These are phyloP conservation scores for Phytophthora pseudosyringae DNA, from an alignment of 352 stramenopile species.

Conservation along the genomic window DNA sequence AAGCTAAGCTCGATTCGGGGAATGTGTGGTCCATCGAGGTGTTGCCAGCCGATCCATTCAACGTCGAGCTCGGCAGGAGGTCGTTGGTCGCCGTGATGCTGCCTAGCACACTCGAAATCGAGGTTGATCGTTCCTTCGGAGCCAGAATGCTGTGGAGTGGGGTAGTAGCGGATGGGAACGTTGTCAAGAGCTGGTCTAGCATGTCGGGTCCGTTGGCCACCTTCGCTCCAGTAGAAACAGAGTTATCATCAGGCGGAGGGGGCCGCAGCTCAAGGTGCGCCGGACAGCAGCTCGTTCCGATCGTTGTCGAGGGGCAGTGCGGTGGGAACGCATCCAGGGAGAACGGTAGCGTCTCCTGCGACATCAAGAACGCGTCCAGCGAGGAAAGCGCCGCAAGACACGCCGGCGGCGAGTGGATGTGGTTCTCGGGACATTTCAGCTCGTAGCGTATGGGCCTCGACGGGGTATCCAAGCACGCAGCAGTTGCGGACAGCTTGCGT, in stretches of 20 bases:
- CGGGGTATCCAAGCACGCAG: slow-evolving; percentile 25
- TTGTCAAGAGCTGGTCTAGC: slow-evolving; percentile 34
- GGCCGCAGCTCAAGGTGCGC: slow-evolving; percentile 41
- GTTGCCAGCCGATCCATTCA: slow-evolving; percentile 2
- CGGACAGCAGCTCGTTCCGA: slow-evolving; percentile 44
- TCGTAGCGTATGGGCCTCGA: slow-evolving; percentile 49
- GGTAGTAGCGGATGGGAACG: slow-evolving; percentile 8
- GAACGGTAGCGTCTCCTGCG: slow-evolving; percentile 41
- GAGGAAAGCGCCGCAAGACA: slow-evolving; percentile 56
- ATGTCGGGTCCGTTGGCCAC: slow-evolving; percentile 21
- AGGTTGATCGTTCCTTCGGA: slow-evolving; percentile 1
- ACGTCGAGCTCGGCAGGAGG: slow-evolving; percentile 11
- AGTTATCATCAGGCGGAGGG: slow-evolving; percentile 27
- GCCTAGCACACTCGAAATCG: not conserved
- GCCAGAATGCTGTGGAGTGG: slow-evolving; percentile 1
- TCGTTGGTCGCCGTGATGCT: not conserved
- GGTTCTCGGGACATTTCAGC: slow-evolving; percentile 63
- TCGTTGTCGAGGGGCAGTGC: slow-evolving; percentile 35
- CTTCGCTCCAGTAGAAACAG: slow-evolving; percentile 2
- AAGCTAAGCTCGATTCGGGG: slow-evolving; percentile 16
- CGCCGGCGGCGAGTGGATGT: slow-evolving; percentile 60
- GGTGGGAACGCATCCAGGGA: slow-evolving; percentile 40
- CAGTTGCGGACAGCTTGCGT: slow-evolving; percentile 31
- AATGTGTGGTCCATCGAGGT: slow-evolving; percentile 14
- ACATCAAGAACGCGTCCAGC: slow-evolving; percentile 52